Percentiles rank a stretch among this genome's conserved stretches.
phyloP scores from a whole-genome alignment of 2,329 filamentous ascomycete genomes.

The Penicillium sumatraense region DNA sequence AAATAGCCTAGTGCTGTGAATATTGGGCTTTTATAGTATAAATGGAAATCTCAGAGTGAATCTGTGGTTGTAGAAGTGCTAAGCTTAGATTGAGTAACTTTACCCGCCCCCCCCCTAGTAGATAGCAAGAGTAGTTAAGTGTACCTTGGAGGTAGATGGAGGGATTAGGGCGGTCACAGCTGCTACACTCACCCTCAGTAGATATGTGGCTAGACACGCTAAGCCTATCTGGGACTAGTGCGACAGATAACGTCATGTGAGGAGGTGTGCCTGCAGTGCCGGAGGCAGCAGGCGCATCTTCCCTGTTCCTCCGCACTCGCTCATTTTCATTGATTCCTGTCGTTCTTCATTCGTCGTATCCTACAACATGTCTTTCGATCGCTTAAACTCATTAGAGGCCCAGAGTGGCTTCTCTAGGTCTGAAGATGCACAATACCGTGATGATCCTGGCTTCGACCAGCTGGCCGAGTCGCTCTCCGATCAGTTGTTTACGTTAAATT shows the following conservation, averaged over 20 bases:
- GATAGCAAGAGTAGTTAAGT: neutral
- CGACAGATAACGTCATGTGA: conserved; percentile 33
- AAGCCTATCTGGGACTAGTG: conserved; percentile 20
- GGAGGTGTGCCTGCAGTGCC: conserved; percentile 30
- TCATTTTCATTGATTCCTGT: conserved; percentile 2
- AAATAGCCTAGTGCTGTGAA: too few relatives aligned
- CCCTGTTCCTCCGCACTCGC: conserved; percentile 2
- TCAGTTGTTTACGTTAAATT: conserved; percentile 85
- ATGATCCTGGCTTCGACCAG: conserved; percentile 89
- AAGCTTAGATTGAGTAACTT: too few relatives aligned
- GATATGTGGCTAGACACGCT: too few relatives aligned
- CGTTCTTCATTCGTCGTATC: neutral
- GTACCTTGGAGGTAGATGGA: too few relatives aligned
- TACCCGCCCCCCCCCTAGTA: too few relatives aligned
- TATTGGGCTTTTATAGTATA: too few relatives aligned
- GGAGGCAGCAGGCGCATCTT: conserved; percentile 28
- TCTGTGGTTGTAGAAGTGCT: neutral
- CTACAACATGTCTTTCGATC: conserved; percentile 82
- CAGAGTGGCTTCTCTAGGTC: conserved; percentile 47
- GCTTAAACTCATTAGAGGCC: conserved; percentile 81
- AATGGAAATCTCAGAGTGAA: too few relatives aligned
- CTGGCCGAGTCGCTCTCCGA: conserved; percentile 83
- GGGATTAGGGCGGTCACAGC: too few relatives aligned
- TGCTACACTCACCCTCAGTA: too few relatives aligned
- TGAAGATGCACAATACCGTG: conserved; percentile 76